Percentiles rank a stretch among this genome's conserved stretches.
Conservation (phyloP, 2,329 filamentous ascomycete genomes). For the Madurella fahalii region DNA sequence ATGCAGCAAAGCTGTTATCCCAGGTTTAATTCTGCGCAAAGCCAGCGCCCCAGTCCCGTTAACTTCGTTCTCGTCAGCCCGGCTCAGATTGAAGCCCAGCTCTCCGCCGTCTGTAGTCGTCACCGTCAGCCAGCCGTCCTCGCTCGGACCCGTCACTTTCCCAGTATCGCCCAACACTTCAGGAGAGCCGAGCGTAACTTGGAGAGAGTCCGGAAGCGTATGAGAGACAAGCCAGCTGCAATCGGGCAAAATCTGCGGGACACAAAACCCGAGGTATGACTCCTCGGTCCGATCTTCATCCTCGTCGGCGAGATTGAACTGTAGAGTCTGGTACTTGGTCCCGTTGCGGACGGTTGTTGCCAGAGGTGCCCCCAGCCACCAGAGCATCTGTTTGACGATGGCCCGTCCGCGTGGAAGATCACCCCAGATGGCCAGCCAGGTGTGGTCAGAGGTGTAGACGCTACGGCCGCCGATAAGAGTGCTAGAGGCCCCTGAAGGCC, state of each 20-base stretch:
- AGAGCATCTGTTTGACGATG: constrained; percentile 1
- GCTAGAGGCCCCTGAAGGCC: no score
- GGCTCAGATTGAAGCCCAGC: not conserved
- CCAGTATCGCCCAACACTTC: not conserved
- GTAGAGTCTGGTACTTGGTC: not conserved
- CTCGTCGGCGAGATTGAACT: constrained; percentile 1
- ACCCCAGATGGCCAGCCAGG: not conserved
- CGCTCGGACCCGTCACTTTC: not conserved
- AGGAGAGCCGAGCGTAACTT: not conserved
- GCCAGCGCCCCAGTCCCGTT: not conserved
- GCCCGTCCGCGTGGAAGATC: not conserved
- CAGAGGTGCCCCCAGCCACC: constrained; percentile 1
- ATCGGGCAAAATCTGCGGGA: no score
- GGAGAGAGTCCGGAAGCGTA: constrained; percentile 1
- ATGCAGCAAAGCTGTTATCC: not conserved
- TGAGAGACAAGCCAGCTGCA: not conserved
- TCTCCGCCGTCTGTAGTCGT: constrained; percentile 1
- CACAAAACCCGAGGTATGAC: not conserved
- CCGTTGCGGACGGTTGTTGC: not conserved
- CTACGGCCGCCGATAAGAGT: no score
- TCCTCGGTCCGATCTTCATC: not conserved
- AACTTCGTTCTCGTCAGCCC: not conserved
- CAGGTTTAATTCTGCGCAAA: not conserved
- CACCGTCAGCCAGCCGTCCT: not conserved
- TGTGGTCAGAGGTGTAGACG: no score